A percentile compares a stretch with the other conserved stretches of the same genome.
These are phyloP conservation scores for Magnolia kwangsiensis DNA, from an alignment of 164 flowering plant species.

Conservation along the genomic window DNA sequence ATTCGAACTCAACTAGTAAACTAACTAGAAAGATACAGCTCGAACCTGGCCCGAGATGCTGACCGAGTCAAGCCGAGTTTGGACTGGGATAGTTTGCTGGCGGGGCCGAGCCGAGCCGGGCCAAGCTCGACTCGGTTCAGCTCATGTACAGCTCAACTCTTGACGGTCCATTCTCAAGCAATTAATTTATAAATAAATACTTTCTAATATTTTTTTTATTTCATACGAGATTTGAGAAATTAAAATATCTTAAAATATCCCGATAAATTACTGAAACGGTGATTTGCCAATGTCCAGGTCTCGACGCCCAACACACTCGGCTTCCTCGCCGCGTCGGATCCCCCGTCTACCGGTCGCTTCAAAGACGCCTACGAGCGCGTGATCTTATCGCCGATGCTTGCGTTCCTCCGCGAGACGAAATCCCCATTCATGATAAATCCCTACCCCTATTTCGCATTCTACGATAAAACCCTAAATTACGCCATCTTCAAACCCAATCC, in stretches of 20 bases:
- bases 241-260: neutral
- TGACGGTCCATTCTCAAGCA: too few species aligned
- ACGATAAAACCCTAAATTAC: slow-evolving; percentile 30
- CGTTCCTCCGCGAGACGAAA: slow-evolving; percentile 55
- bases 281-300: slow-evolving; percentile 43
- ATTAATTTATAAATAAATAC: neutral
- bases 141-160: too few species aligned
- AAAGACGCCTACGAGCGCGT: slow-evolving; percentile 40
- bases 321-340: slow-evolving; percentile 35
- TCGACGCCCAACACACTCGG: slow-evolving; percentile 72
- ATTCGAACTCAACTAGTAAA: too few species aligned
- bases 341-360: slow-evolving; percentile 68
- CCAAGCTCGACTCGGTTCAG: too few species aligned
- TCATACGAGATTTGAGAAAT: neutral
- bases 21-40: too few species aligned
- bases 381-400: slow-evolving; percentile 51
- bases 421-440: slow-evolving; percentile 75
- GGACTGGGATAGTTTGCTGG: too few species aligned
- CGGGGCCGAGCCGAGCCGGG: too few species aligned
- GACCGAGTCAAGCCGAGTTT: too few species aligned
- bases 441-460: slow-evolving; percentile 68
- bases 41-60: too few species aligned
- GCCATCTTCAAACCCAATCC: slow-evolving; percentile 48
- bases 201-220: neutral
- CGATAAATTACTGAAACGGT: neutral